phyloP scores from a whole-genome alignment of 2,329 filamentous ascomycete genomes.

The Phialemoniopsis sp. region DNA sequence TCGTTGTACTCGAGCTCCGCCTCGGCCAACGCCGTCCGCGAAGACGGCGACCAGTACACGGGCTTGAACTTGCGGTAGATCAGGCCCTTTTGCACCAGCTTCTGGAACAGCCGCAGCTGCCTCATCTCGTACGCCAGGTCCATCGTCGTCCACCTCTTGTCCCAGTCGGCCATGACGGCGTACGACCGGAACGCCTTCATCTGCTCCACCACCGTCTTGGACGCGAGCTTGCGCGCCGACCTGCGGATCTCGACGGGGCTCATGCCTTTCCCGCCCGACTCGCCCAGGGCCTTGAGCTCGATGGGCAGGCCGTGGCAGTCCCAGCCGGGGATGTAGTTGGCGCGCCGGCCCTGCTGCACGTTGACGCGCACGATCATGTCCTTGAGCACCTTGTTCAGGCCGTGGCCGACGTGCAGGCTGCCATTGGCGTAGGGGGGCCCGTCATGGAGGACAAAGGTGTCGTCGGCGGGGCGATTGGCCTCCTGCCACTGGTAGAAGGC shows the following conservation, averaged over 20 bases:
- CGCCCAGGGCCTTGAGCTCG: constrained; percentile 86
- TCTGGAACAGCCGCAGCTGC: constrained; percentile 71
- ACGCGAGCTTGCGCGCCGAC: constrained; percentile 62
- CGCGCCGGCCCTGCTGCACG: constrained; percentile 69
- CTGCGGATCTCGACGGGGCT: constrained; percentile 56
- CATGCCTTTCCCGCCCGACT: constrained; percentile 31
- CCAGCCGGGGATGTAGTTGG: constrained; percentile 89
- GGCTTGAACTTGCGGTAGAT: constrained; percentile 78
- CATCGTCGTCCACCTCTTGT: constrained; percentile 74
- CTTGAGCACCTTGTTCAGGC: constrained; percentile 95
- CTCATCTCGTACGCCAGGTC: constrained; percentile 68
- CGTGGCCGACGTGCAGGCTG: constrained; percentile 84
- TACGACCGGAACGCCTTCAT: constrained; percentile 70
- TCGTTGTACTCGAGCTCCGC: constrained; percentile 83
- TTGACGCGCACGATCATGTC: constrained; percentile 85
- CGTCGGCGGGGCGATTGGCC: constrained; percentile 42
- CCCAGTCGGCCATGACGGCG: constrained; percentile 80
- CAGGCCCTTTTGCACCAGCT: constrained; percentile 68
- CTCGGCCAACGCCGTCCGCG: constrained; percentile 74
- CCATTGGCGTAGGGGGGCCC: constrained; percentile 97
- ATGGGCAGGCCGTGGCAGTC: constrained; percentile 97
- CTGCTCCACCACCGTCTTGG: constrained; percentile 65
- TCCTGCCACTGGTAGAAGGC: constrained; percentile 88
- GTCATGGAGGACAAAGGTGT: constrained; percentile 82
- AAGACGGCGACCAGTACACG: constrained; percentile 83